Conservation (phyloP, 2,329 filamentous ascomycete species). For the Exophiala calicioides region DNA sequence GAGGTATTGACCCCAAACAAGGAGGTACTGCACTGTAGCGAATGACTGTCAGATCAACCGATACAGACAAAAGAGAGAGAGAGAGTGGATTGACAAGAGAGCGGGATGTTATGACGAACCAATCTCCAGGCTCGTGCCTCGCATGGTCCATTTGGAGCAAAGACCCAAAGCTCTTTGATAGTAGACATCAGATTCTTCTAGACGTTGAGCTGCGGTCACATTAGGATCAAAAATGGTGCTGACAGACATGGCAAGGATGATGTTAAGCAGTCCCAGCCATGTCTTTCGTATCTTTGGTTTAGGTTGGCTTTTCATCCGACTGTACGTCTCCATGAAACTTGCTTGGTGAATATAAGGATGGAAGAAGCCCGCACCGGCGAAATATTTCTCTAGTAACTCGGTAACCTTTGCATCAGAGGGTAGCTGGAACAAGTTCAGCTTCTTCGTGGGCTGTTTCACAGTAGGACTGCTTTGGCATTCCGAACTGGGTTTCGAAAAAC, state of each 20-base stretch:
- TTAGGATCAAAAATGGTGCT: slow-evolving; percentile 37
- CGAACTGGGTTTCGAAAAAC: slow-evolving; percentile 4
- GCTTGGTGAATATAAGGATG: slow-evolving; percentile 45
- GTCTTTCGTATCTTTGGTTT: slow-evolving; percentile 46
- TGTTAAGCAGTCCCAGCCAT: slow-evolving; percentile 55
- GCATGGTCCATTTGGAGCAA: slow-evolving; percentile 45
- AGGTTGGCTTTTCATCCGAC: slow-evolving; percentile 34
- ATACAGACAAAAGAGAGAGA: too few species aligned
- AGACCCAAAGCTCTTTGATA: slow-evolving; percentile 48
- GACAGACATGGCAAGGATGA: slow-evolving; percentile 52
- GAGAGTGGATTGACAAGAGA: not conserved
- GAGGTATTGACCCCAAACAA: slow-evolving; percentile 54
- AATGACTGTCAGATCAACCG: too few species aligned
- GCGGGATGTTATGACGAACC: slow-evolving; percentile 31
- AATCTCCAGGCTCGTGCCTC: slow-evolving; percentile 49
- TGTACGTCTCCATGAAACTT: slow-evolving; percentile 39
- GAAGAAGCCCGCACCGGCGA: slow-evolving; percentile 39
- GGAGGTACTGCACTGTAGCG: slow-evolving; percentile 50
- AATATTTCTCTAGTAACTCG: slow-evolving; percentile 12
- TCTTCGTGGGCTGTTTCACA: not conserved
- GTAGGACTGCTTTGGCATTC: not conserved
- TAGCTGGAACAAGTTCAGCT: slow-evolving; percentile 36
- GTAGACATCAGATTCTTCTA: slow-evolving; percentile 47
- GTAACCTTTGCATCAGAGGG: slow-evolving; percentile 32
- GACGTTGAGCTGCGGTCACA: slow-evolving; percentile 39